Base-by-base conservation (phyloP, 1,284 basidiomycete species). In the Boletus semigastroideus region DNA sequence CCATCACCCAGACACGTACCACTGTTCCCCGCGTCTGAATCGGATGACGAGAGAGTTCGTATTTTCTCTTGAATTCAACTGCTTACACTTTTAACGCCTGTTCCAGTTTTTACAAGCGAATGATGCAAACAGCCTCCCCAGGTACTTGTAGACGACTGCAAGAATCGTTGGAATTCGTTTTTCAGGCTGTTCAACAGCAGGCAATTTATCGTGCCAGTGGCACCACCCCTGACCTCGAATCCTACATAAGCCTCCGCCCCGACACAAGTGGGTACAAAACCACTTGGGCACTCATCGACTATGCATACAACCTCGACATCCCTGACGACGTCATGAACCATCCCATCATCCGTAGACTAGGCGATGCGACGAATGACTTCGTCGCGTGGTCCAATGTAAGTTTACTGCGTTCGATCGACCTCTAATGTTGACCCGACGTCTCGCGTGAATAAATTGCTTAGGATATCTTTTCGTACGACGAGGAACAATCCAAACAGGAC, bases 381-480 rank as follows among this genome's bases (percentile, higher is more conserved):
- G 78, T 83, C 55, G 77, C 80, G 45, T 81, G 80, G 78, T 82
- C 80, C 16, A 84, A 84, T 53, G 83, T 83, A 67, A 67, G 79
- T 48, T 4, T 10, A 14, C 42, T 13, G 5, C n/a, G 1, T 43
- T n/a, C 22, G 17, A 19, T 9, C 20, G 14, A 44, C n/a, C 5
- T 12, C 51, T 43, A 25, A 52, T 48, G 9, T 5, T 22, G 37
- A 20, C 19, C 34, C 33, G 25, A 25, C 5, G 25, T 25, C 5
- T 25, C 25, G 3, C 25, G 25, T 4, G 22, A 28, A 34, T 13
- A 5, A 27, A 33, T n/a, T 2, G 1, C 10, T 41, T 54, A 84
- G 83, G 84, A 86, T 64, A 77, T 85, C 54, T 83, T 82, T 63
- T 85, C 84, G 16, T 86, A 81, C 70, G 81, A 83, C 61, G 78